Evolutionary conservation across 2,329 filamentous ascomycete genomes (phyloP).

Genomic region (Aspergillus niger): DNA sequence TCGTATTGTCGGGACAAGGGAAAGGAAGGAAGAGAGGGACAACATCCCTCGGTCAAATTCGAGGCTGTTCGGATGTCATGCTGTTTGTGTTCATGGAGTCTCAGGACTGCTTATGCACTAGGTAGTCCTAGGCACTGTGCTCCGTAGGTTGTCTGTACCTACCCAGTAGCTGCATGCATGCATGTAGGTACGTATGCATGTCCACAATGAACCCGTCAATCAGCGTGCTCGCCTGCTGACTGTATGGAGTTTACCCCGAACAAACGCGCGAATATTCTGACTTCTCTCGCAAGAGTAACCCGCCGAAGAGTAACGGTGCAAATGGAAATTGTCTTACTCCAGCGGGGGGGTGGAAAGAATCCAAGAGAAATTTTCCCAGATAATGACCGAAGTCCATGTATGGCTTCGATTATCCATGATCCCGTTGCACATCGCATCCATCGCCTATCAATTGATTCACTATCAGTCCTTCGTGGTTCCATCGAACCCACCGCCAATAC

Average conservation of each 20-base stretch:
- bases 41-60: neutral
- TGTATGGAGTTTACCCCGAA: neutral
- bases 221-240: neutral
- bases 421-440: neutral
- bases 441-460: neutral
- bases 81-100: neutral
- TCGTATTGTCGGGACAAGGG: slow-evolving; percentile 5
- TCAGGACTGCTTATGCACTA: neutral
- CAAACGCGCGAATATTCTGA: neutral
- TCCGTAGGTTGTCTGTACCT: neutral
- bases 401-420: neutral
- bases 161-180: neutral
- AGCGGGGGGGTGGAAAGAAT: neutral
- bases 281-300: neutral
- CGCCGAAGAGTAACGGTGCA: neutral
- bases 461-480: neutral
- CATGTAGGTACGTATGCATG: slow-evolving; percentile 4
- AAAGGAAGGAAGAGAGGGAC: neutral
- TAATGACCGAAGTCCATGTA: neutral
- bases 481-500: slow-evolving; percentile 18
- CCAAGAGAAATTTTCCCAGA: no score
- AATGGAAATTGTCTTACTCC: neutral
- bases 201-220: slow-evolving; percentile 1
- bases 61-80: neutral
- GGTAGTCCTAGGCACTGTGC: neutral